phyloP scores from a whole-genome alignment of 179 eudicot genomes.

The Patellifolia procumbens region DNA sequence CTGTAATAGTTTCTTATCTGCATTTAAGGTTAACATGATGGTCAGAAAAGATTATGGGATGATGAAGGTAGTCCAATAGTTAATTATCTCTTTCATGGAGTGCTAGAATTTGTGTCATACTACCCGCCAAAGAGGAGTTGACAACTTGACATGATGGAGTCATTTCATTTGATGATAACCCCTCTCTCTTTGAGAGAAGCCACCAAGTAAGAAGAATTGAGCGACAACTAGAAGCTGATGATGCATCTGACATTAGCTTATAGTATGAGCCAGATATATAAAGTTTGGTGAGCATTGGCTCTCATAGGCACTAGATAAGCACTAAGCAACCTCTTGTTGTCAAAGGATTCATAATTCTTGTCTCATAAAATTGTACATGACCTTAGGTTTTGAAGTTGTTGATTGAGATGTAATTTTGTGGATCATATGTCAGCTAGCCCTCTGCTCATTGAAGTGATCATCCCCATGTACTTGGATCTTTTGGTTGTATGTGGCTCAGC shows the following conservation, averaged over 20 bases:
- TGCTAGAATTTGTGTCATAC: not conserved
- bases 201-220: no score
- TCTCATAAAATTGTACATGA: not conserved
- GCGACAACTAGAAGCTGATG: no score
- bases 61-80: not conserved
- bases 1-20: not conserved
- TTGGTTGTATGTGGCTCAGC: not conserved
- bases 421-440: not conserved
- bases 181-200: no score
- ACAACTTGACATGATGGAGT: not conserved
- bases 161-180: not conserved
- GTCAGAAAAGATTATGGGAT: not conserved
- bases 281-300: no score
- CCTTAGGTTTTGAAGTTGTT: not conserved
- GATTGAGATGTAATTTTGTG: not conserved
- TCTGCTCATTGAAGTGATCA: not conserved
- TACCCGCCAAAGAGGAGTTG: not conserved
- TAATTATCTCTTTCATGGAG: not conserved
- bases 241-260: no score
- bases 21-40: not conserved
- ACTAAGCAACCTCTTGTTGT: not conserved
- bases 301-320: not conserved
- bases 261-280: no score
- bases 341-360: not conserved
- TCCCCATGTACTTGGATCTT: not conserved